Evolutionary conservation across 495 filamentous ascomycete genomes (phyloP), one percentile per base, ranked within the genome.

Genomic region (Tuber umbilicatum): DNA sequence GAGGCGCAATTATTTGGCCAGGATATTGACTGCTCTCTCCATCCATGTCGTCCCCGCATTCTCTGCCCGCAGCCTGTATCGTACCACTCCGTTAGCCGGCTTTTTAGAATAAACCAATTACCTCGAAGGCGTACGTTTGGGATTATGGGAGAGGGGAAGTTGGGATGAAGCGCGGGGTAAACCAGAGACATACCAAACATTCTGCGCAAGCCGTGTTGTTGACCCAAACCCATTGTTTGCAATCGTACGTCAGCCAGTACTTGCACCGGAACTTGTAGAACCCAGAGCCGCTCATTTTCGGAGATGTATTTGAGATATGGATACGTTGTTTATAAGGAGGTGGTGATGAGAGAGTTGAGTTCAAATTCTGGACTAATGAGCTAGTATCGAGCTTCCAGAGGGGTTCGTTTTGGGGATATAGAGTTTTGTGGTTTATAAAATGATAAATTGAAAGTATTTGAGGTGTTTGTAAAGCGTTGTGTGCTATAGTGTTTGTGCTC

Each of bases 211-310:
- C 83, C 16, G 88, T 84, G 75, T 86, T 84, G 77, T 90, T 89
- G 60, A 88, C 86, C 79, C 86, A 89, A 40, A 89, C 88, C 88
- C 88, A 90, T 75, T 89, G 86, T 3, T 83, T 84, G 79, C 88
- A 90, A 80, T 89, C 85, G 79, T 88, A 83, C 17, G 85, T 86
- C 73, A 85, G 85, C 74, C 86, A 89, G 83, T 89, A 84, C 80
- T 89, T 90, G 86, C 88, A 90, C 38, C 87, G 85, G 80, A 87
- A 89, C 83, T 86, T 88, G 81, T 88, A 89, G 77, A 85, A 89
- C 73, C 88, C 88, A 77, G 86, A 85, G 64, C 87, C 86, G 76
- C 86, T 87, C 87, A 89, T 89, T 67, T 67, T 68, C 86, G 82
- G 70, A 60, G 67, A 70, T n/a, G 45, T 70, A 5, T 35, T 43